Conservation (phyloP, 176 grass and related monocot genomes). For the Oryza meyeriana region DNA sequence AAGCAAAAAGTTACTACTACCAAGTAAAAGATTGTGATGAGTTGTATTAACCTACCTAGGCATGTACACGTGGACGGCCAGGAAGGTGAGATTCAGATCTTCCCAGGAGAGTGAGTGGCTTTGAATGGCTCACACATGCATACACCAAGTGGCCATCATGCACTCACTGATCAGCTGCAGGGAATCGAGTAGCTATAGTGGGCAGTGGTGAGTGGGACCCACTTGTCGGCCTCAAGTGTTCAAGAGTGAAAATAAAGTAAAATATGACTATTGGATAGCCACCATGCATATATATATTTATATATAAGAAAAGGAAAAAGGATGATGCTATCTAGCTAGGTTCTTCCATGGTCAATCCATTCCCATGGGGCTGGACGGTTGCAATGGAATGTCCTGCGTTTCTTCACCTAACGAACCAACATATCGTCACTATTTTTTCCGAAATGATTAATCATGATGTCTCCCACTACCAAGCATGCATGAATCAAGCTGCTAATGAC, state of each 20-base stretch:
- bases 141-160: background rate
- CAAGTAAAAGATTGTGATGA: background rate
- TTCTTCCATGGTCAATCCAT: background rate
- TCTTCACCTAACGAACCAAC: constrained; percentile 16
- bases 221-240: background rate
- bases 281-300: background rate
- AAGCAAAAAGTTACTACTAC: background rate
- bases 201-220: background rate
- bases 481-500: background rate
- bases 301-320: background rate
- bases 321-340: background rate
- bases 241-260: background rate
- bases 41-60: background rate
- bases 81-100: constrained; percentile 31
- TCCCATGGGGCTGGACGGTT: constrained; percentile 7
- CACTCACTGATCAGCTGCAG: background rate
- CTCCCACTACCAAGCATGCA: background rate
- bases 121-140: background rate
- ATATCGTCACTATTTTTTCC: background rate
- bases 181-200: constrained; percentile 3
- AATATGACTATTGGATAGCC: background rate
- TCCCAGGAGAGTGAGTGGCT: constrained; percentile 22
- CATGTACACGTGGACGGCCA: constrained; percentile 39
- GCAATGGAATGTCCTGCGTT: constrained; percentile 2
- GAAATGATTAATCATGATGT: background rate